Conservation (phyloP, 192 early-diverging fungal genomes). For the Anaeromyces robustus region DNA sequence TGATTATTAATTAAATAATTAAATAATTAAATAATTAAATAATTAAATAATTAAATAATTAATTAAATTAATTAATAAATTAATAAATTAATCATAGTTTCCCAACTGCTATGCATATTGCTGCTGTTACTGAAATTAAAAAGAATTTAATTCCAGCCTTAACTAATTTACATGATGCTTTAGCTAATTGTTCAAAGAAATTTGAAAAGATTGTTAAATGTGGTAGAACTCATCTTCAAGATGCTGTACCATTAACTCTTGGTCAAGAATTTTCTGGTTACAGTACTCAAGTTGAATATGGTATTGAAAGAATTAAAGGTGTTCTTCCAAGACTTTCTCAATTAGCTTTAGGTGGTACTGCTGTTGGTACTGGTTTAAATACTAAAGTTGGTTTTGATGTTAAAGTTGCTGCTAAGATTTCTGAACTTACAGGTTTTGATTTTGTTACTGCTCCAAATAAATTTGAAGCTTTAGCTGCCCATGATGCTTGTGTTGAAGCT, state of each 20-base stretch:
- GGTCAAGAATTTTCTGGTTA: conserved; percentile 99
- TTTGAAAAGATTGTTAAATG: conserved; percentile 97
- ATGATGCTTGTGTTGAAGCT: conserved; percentile 96
- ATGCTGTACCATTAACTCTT: conserved; percentile 93
- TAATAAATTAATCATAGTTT: conserved; percentile 31
- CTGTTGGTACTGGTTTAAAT: conserved; percentile 96
- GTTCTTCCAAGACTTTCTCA: conserved; percentile 74
- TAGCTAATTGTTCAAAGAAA: conserved; percentile 59
- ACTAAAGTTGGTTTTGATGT: conserved; percentile 83
- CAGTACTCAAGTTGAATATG: conserved; percentile 42
- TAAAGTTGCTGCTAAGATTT: conserved; percentile 76
- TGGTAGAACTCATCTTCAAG: conserved; percentile 95
- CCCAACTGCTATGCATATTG: conserved; percentile 98
- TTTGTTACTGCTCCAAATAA: conserved; percentile 98
- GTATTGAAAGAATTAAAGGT: conserved; percentile 71
- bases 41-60: no score
- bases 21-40: no score
- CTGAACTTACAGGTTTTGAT: conserved; percentile 69
- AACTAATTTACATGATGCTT: conserved; percentile 56
- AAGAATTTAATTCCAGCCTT: conserved; percentile 74
- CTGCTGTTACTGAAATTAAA: conserved; percentile 78
- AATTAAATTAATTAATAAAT: background rate
- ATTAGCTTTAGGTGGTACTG: conserved; percentile 92
- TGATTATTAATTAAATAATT: no score
- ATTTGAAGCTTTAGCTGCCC: conserved; percentile 96